Evolutionary conservation across 2,329 filamentous ascomycete genomes (phyloP).

Genomic region (Aphanoascus verrucosus): DNA sequence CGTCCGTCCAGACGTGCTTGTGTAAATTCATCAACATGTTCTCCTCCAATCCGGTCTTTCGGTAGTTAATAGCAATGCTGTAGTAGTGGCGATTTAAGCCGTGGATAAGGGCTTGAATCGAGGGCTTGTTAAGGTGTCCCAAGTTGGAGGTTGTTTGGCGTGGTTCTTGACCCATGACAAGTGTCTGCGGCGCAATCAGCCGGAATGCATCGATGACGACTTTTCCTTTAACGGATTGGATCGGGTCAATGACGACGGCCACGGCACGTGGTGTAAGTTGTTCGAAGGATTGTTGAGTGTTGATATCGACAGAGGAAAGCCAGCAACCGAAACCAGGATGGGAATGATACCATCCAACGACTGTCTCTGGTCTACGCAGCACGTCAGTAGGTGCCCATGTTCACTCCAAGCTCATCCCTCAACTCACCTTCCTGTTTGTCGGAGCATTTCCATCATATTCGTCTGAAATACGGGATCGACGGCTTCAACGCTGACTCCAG

Average conservation of each 20-base stretch:
- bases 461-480: constrained; percentile 98
- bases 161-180: constrained; percentile 96
- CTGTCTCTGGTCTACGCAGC: constrained; percentile 67
- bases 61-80: constrained; percentile 95
- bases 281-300: constrained; percentile 99
- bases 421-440: constrained; percentile 81
- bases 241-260: constrained; percentile 94
- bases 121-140: constrained; percentile 96
- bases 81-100: constrained; percentile 98
- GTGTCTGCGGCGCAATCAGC: constrained; percentile 91
- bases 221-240: constrained; percentile 98
- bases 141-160: constrained; percentile 96
- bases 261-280: constrained; percentile 94
- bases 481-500: constrained; percentile 93
- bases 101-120: constrained; percentile 98
- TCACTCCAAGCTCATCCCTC: constrained; percentile 6
- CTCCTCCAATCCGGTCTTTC: constrained; percentile 94
- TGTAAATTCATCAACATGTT: constrained; percentile 99
- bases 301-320: constrained; percentile 98
- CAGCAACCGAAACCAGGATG: constrained; percentile 98
- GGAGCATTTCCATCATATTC: constrained; percentile 99
- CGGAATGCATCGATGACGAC: constrained; percentile 99
- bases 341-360: constrained; percentile 99
- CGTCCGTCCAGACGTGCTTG: constrained; percentile 99
- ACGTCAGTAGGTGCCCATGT: constrained; percentile 10